Evolutionary conservation across 768 basidiomycete genomes (phyloP), one percentile per base, ranked within the genome.

Genomic region (Tylopilus vinaceipallidus): DNA sequence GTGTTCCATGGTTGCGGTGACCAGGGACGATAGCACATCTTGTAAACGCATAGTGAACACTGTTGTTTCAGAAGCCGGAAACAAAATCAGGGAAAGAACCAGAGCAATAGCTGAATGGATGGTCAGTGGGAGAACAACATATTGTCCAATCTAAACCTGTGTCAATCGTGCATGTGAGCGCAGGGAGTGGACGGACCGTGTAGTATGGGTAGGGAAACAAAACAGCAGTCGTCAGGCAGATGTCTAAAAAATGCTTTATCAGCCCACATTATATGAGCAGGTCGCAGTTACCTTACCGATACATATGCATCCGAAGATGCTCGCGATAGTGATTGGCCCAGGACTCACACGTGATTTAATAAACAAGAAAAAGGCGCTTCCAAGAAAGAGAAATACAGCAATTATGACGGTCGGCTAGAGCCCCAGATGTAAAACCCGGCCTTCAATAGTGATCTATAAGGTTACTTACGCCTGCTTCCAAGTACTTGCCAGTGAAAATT

Each of bases 201-300:
- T 89, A 90, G 59, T 76, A 78, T 2, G 86, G 80, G 54, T 73
- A 88, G 1, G 88, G 88, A 57, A 78, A 83, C 8, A 90, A 66
- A 12, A 66, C 76, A 1, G 80, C 78, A 0, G 80, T 81, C 0
- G 79, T 82, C 16, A 86, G 57, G 14, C 70, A 66, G 16, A 86
- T 82, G 56, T 86, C 86, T 84, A 51, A 20, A 49, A 6, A 29
- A 48, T 9, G 22, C 8, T 20, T 26, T 42, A 26, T 58, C 16
- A 50, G 37, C 10, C 23, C 27, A 6, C 16, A 30, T 43, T 12
- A 26, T 13, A 27, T 2, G 16, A 33, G 22, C 17, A 17, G n/a
- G 30, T 6, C 10, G 38, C 14, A 9, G 20, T n/a, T 35, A 22
- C 53, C 73, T 48, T 47, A 81, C 84, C 81, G 7, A 85, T 45